Conservation (phyloP, 2,329 filamentous ascomycete species). For the Myriosclerotinia curreyana region DNA sequence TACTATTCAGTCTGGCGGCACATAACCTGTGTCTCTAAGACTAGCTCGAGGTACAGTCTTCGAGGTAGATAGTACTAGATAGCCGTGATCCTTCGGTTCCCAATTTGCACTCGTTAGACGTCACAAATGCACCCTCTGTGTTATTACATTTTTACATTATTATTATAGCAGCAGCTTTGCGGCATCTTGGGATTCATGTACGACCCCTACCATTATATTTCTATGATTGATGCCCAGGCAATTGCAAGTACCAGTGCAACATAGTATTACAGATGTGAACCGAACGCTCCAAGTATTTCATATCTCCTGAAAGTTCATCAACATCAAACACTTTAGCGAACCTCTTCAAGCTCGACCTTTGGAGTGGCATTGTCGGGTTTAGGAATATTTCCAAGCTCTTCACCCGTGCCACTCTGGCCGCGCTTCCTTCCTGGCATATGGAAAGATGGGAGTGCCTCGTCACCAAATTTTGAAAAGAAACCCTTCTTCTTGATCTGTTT, state of each 20-base stretch:
- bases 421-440: slow-evolving; percentile 73
- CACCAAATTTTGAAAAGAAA: slow-evolving; percentile 78
- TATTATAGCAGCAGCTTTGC: slow-evolving; percentile 23
- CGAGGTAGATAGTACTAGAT: neutral
- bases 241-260: slow-evolving; percentile 22
- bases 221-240: slow-evolving; percentile 21
- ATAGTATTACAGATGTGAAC: slow-evolving; percentile 16
- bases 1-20: neutral
- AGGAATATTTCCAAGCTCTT: slow-evolving; percentile 65
- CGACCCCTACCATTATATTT: slow-evolving; percentile 15
- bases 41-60: no score
- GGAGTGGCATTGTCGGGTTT: slow-evolving; percentile 29
- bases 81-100: neutral
- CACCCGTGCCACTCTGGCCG: slow-evolving; percentile 65
- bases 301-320: neutral
- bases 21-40: neutral
- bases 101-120: neutral
- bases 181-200: slow-evolving; percentile 14
- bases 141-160: slow-evolving; percentile 25
- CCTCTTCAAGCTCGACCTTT: slow-evolving; percentile 29
- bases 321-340: slow-evolving; percentile 36
- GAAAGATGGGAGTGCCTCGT: slow-evolving; percentile 43
- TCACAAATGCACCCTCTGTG: neutral
- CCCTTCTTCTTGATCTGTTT: slow-evolving; percentile 61
- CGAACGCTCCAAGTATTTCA: slow-evolving; percentile 14